These are phyloP conservation scores for Sporormia fimetaria DNA, from an alignment of 495 filamentous ascomycete genomes.

Conservation along the genomic window DNA sequence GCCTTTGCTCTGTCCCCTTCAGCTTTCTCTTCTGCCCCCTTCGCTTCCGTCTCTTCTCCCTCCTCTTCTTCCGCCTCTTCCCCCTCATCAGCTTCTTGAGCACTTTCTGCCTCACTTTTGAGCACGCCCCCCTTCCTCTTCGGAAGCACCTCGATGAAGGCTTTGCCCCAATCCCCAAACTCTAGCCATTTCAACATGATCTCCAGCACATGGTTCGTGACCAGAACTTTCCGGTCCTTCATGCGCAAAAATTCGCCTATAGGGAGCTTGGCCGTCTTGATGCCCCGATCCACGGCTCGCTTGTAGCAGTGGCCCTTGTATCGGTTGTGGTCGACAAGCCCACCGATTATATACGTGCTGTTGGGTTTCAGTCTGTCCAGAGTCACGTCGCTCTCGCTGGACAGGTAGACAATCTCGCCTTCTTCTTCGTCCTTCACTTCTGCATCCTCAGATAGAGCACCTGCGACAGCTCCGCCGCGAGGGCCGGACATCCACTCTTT, in stretches of 20 bases:
- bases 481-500: constrained; percentile 46
- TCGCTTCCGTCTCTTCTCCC: neutral
- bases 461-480: constrained; percentile 43
- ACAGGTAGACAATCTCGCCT: constrained; percentile 57
- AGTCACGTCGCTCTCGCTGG: constrained; percentile 73
- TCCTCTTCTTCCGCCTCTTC: constrained; percentile 3
- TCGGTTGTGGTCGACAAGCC: constrained; percentile 87
- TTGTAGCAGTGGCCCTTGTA: constrained; percentile 91
- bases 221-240: constrained; percentile 67
- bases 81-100: constrained; percentile 6
- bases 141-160: constrained; percentile 78
- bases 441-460: constrained; percentile 35
- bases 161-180: constrained; percentile 74
- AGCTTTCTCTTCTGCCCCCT: constrained; percentile 3
- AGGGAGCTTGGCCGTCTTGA: constrained; percentile 80
- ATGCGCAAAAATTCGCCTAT: constrained; percentile 90
- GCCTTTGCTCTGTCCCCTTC: too few species aligned
- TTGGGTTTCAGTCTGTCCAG: constrained; percentile 68
- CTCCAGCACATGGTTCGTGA: constrained; percentile 90
- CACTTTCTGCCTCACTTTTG: constrained; percentile 28
- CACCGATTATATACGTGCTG: constrained; percentile 86
- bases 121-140: constrained; percentile 66
- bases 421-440: constrained; percentile 23
- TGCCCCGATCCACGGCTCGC: constrained; percentile 56
- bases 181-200: constrained; percentile 94